phyloP scores from a whole-genome alignment of 1,284 basidiomycete genomes.

The Amylostereum areolatum region DNA sequence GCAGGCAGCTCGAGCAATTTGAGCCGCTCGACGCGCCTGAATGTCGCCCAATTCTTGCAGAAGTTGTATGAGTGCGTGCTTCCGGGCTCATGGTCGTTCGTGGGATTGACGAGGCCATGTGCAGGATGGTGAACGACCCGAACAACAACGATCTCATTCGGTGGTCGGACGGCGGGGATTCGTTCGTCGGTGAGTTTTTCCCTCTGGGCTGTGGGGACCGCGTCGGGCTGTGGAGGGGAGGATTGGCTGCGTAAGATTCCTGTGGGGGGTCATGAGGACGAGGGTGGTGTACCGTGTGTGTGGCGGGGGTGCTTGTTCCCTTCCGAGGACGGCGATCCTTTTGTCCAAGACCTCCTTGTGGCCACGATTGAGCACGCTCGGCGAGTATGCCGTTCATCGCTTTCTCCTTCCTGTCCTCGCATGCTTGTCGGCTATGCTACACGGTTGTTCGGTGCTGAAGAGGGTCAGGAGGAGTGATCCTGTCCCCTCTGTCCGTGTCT shows the following conservation, averaged over 20 bases:
- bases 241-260: too few relatives aligned
- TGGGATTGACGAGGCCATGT: constrained; percentile 16
- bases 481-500: too few relatives aligned
- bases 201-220: too few relatives aligned
- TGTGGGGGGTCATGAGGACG: too few relatives aligned
- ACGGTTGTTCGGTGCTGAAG: too few relatives aligned
- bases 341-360: too few relatives aligned
- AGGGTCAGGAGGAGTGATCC: too few relatives aligned
- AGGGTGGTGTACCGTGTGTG: too few relatives aligned
- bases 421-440: constrained; percentile 3
- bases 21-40: constrained; percentile 47
- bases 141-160: constrained; percentile 53
- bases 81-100: constrained; percentile 8
- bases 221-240: too few relatives aligned
- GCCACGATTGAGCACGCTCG: too few relatives aligned
- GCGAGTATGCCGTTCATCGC: neutral
- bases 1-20: constrained; percentile 34
- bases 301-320: too few relatives aligned
- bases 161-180: constrained; percentile 58
- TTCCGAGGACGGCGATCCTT: too few relatives aligned
- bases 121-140: constrained; percentile 60
- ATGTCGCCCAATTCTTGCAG: constrained; percentile 84
- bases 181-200: constrained; percentile 65
- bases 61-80: constrained; percentile 81
- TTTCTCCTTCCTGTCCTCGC: constrained; percentile 4